Conservation (phyloP, 768 basidiomycete species). For the Myochromella boudieri region DNA sequence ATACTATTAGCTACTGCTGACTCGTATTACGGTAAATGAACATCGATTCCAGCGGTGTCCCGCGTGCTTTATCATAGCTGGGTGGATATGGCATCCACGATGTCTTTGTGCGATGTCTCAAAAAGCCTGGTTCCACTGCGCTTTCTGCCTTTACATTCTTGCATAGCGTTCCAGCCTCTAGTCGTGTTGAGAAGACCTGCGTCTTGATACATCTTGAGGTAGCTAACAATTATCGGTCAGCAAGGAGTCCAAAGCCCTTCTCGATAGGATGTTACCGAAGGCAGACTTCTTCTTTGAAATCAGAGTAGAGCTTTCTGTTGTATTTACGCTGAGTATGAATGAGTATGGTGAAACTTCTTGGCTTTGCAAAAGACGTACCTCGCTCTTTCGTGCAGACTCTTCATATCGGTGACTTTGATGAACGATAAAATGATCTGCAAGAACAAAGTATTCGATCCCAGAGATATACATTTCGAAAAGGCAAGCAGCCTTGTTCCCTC, state of each 20-base stretch:
- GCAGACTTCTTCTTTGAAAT: constrained; percentile 79
- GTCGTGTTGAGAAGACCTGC: constrained; percentile 49
- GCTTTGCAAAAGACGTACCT: constrained; percentile 40
- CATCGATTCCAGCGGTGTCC: too few relatives aligned
- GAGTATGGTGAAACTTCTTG: neutral
- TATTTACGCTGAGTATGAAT: constrained; percentile 53
- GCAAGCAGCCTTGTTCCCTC: constrained; percentile 91
- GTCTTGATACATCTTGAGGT: constrained; percentile 60
- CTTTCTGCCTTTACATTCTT: constrained; percentile 67
- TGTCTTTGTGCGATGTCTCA: too few relatives aligned
- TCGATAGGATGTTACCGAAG: constrained; percentile 43
- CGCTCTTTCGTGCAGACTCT: constrained; percentile 67
- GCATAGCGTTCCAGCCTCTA: constrained; percentile 50
- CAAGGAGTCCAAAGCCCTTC: neutral
- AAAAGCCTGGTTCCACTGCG: too few relatives aligned
- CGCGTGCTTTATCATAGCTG: too few relatives aligned
- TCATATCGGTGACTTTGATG: constrained; percentile 87
- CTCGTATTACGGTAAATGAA: too few relatives aligned
- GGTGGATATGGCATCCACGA: too few relatives aligned
- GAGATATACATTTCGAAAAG: constrained; percentile 89
- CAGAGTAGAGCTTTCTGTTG: constrained; percentile 74
- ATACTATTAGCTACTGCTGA: too few relatives aligned
- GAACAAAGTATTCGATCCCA: constrained; percentile 80
- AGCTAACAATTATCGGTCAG: constrained; percentile 37
- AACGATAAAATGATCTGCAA: constrained; percentile 85